These are phyloP conservation scores for Suillus plorans DNA, from an alignment of 768 basidiomycete genomes.

Conservation along the genomic window DNA sequence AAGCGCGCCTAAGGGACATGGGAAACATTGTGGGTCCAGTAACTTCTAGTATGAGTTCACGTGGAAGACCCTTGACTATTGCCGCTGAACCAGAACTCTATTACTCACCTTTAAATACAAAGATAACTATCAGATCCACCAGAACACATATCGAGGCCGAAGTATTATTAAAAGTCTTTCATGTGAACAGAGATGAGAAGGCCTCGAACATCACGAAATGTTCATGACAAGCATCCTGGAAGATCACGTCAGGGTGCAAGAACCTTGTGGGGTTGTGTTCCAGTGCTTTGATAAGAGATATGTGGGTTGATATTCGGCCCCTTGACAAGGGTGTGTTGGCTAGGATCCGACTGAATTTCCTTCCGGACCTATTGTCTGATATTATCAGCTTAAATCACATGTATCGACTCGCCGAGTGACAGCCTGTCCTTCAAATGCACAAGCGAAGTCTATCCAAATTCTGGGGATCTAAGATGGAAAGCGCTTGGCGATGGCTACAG, in stretches of 20 bases:
- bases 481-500: slow-evolving; percentile 6
- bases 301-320: neutral
- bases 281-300: slow-evolving; percentile 4
- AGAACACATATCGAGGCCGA: neutral
- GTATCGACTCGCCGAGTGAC: slow-evolving; percentile 2
- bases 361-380: neutral
- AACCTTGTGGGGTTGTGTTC: neutral
- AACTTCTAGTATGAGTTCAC: slow-evolving; percentile 11
- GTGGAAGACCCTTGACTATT: slow-evolving; percentile 16
- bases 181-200: slow-evolving; percentile 8
- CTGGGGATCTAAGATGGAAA: neutral
- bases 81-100: slow-evolving; percentile 15
- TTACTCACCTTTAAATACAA: slow-evolving; percentile 20
- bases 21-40: neutral
- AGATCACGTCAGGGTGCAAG: neutral
- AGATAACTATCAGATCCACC: neutral
- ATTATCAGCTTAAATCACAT: slow-evolving; percentile 12
- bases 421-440: slow-evolving; percentile 5
- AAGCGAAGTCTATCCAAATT: slow-evolving; percentile 11
- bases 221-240: neutral
- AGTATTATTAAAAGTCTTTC: slow-evolving; percentile 4
- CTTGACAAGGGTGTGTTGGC: slow-evolving; percentile 1
- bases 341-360: neutral
- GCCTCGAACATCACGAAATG: neutral
- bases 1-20: slow-evolving; percentile 1